Evolutionary conservation across 768 basidiomycete species (phyloP).

Genomic region (Mycena pura): DNA sequence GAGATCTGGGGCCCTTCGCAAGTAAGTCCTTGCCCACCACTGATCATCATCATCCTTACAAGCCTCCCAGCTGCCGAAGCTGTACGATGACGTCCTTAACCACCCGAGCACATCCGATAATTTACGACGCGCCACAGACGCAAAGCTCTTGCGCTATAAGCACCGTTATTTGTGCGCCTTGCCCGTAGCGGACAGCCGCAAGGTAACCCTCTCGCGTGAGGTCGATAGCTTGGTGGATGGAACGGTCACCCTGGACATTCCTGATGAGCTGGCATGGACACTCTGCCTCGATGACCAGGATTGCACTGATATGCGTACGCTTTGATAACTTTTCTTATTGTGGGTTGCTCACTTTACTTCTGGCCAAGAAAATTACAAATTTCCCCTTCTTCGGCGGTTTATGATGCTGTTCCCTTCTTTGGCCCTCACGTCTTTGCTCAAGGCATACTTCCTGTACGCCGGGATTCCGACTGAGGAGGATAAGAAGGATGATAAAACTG

Average conservation of each 20-base stretch:
- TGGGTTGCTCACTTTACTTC: slow-evolving; percentile 4
- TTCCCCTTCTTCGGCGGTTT: slow-evolving; percentile 62
- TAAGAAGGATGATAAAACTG: slow-evolving; percentile 48
- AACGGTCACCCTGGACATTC: slow-evolving; percentile 74
- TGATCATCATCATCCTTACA: slow-evolving; percentile 5
- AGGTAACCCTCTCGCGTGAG: slow-evolving; percentile 59
- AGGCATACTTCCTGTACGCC: slow-evolving; percentile 72
- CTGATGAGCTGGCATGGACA: slow-evolving; percentile 85
- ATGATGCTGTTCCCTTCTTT: slow-evolving; percentile 68
- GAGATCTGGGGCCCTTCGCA: slow-evolving; percentile 70
- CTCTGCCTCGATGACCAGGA: slow-evolving; percentile 79
- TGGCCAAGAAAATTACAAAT: slow-evolving; percentile 72
- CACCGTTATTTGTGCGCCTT: slow-evolving; percentile 67
- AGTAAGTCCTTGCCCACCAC: slow-evolving; percentile 43
- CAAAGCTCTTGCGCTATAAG: slow-evolving; percentile 73
- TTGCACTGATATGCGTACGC: slow-evolving; percentile 68
- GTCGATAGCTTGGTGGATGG: slow-evolving; percentile 79
- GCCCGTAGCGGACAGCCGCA: slow-evolving; percentile 42
- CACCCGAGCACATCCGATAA: slow-evolving; percentile 83
- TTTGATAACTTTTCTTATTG: too few species aligned
- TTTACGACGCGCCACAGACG: slow-evolving; percentile 77
- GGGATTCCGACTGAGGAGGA: slow-evolving; percentile 47
- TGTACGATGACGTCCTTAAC: slow-evolving; percentile 83
- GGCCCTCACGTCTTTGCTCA: slow-evolving; percentile 61
- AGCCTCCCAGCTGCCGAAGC: slow-evolving; percentile 60